Evolutionary conservation across 1,284 basidiomycete genomes (phyloP), one percentile per base, ranked within the genome.

Genomic region (Ustilago sp.): DNA sequence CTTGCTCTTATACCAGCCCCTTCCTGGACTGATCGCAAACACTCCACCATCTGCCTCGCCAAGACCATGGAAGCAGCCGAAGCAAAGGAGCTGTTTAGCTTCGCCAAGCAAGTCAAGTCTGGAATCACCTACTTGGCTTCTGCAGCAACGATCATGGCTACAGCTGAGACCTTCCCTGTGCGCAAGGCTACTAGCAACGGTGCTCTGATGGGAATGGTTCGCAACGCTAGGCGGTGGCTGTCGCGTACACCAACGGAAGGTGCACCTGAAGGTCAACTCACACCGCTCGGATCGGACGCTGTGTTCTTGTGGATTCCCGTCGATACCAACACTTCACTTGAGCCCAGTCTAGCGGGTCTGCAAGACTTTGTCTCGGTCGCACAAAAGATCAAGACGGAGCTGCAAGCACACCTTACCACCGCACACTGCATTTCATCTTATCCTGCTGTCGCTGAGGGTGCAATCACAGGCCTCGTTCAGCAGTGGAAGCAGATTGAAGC

Each of bases 271-370:
- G 45, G 60, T 43, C 43, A 50, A 9, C 35, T 61, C 4, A 67
- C 56, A 2, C 74, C 74, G 5, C 36, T 77, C 4, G 74, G 70
- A 1, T 69, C 71, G 31, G 74, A 77, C 31, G 74, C 71, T 1
- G 74, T 74, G 11, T 77, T 74, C 32, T 39, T 77, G 17, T 77
- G 74, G 74, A 68, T 77, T 9, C 74, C 74, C 2, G 36, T 70
- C 36, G 50, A 61, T 50, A 65, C 68, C 1, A 31, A 39, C 12
- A 28, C 3, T 8, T 63, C 61, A 28, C 51, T 67, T 23, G 64
- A 68, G 48, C 71, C 60, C 1, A 53, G 50, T 15, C 53, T 43
- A 12, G 41, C 56, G 2, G 47, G 41, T 5, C 28, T 68, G 17
- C 35, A 43, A 7, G 50, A 64, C 11, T 48, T 74, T 5, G 23